phyloP scores from a whole-genome alignment of 1,139 yeast genomes.

The Hyphopichia burtonii region DNA sequence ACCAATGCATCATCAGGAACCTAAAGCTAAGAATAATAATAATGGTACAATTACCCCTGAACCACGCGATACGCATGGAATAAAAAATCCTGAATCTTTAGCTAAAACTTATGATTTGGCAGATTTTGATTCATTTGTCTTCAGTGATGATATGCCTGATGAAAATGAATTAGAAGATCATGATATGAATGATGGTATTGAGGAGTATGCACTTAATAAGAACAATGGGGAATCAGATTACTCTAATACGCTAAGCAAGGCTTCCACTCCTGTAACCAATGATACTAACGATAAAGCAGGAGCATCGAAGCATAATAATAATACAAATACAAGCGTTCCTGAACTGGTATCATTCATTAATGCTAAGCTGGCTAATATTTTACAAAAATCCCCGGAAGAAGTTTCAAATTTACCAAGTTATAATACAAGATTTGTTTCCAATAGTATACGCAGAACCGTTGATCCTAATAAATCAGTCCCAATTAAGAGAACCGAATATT shows the following conservation, averaged over 20 bases:
- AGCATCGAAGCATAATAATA: neutral
- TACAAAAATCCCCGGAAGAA: constrained; percentile 45
- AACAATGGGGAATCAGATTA: constrained; percentile 10
- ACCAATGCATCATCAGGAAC: neutral
- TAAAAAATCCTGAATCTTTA: constrained; percentile 8
- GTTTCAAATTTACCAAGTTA: constrained; percentile 35
- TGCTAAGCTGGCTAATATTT: constrained; percentile 55
- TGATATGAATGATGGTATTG: constrained; percentile 26
- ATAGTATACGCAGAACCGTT: constrained; percentile 50
- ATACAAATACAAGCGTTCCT: constrained; percentile 5
- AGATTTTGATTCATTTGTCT: constrained; percentile 59
- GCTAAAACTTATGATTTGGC: constrained; percentile 25
- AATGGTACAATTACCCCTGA: neutral
- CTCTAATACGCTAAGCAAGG: constrained; percentile 7
- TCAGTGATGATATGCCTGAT: constrained; percentile 58
- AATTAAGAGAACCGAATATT: constrained; percentile 39
- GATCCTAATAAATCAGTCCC: constrained; percentile 64
- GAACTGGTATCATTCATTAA: constrained; percentile 49
- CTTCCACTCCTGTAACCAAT: constrained; percentile 3
- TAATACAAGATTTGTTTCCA: constrained; percentile 52
- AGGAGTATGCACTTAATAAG: constrained; percentile 28
- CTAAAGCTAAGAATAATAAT: neutral
- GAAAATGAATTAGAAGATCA: constrained; percentile 36
- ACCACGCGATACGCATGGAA: neutral
- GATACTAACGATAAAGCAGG: constrained; percentile 1